These are phyloP conservation scores for Aspergillus sp. DNA, from an alignment of 2,329 filamentous ascomycete genomes.

Conservation along the genomic window DNA sequence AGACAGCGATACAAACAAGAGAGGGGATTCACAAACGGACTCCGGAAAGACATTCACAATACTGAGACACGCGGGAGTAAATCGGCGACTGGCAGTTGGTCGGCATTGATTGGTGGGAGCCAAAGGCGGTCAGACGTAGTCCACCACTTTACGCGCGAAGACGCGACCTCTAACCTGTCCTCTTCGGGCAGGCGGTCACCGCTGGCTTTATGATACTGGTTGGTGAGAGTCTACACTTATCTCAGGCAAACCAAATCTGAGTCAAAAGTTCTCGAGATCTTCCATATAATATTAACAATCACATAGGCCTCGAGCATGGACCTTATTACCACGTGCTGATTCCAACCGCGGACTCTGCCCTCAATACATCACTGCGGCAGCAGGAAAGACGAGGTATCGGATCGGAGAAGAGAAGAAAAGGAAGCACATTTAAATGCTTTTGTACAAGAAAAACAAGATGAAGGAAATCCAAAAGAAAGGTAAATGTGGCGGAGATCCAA, in stretches of 20 bases:
- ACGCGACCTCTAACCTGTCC: slow-evolving; percentile 9
- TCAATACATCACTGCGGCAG: slow-evolving; percentile 10
- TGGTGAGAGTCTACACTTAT: background rate
- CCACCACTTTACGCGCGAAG: slow-evolving; percentile 22
- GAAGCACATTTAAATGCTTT: slow-evolving; percentile 25
- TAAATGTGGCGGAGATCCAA: slow-evolving; percentile 4
- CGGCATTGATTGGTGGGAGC: slow-evolving; percentile 8
- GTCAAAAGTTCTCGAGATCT: slow-evolving; percentile 17
- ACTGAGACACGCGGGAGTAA: slow-evolving; percentile 6
- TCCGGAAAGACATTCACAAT: slow-evolving; percentile 3
- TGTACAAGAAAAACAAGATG: slow-evolving; percentile 27
- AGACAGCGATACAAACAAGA: background rate
- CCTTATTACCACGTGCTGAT: slow-evolving; percentile 13
- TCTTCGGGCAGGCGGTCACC: background rate
- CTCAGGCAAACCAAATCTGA: background rate
- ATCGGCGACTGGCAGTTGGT: slow-evolving; percentile 7
- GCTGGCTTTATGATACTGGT: background rate
- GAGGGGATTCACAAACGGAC: background rate
- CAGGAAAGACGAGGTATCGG: slow-evolving; percentile 9
- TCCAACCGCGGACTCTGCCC: slow-evolving; percentile 6
- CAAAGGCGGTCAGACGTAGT: slow-evolving; percentile 20
- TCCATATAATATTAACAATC: slow-evolving; percentile 25
- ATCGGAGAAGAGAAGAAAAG: slow-evolving; percentile 4
- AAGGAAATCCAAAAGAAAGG: background rate
- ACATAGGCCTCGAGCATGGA: slow-evolving; percentile 12